These are phyloP conservation scores for Talaromyces adpressus DNA, from an alignment of 495 filamentous ascomycete genomes.

Conservation along the genomic window DNA sequence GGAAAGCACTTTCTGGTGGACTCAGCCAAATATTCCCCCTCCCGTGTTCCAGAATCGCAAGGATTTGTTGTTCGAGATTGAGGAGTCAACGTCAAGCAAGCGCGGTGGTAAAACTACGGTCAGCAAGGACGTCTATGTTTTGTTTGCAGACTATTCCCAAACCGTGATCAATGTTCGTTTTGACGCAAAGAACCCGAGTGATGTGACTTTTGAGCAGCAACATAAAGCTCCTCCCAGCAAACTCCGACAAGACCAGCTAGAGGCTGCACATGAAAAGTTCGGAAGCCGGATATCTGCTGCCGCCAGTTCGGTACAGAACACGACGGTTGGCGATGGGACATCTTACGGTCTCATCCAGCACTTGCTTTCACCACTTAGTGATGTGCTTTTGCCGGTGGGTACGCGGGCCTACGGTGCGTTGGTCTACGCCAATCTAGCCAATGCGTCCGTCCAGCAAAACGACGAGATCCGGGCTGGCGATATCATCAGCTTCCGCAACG, in stretches of 20 bases:
- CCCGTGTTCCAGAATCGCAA: constrained; percentile 74
- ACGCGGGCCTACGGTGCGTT: constrained; percentile 83
- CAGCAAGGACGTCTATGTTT: constrained; percentile 72
- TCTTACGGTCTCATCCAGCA: constrained; percentile 70
- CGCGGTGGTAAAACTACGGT: constrained; percentile 62
- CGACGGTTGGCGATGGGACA: constrained; percentile 75
- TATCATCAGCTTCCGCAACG: constrained; percentile 88
- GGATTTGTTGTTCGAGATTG: constrained; percentile 76
- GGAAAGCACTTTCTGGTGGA: constrained; percentile 73
- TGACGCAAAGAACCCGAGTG: constrained; percentile 64
- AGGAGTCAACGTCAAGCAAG: constrained; percentile 65
- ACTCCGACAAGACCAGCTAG: constrained; percentile 89
- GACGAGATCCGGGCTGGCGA: constrained; percentile 95
- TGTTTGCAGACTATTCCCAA: constrained; percentile 95
- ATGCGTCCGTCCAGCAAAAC: constrained; percentile 79
- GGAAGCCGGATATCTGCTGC: constrained; percentile 67
- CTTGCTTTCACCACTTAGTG: constrained; percentile 62
- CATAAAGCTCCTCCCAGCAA: constrained; percentile 79
- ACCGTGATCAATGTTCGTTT: constrained; percentile 79
- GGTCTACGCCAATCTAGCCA: constrained; percentile 90
- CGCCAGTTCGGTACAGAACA: constrained; percentile 62
- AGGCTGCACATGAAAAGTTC: constrained; percentile 70
- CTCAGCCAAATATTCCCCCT: constrained; percentile 61
- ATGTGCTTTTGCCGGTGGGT: constrained; percentile 75
- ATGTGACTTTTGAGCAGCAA: constrained; percentile 71